Percentiles rank a stretch among this genome's conserved stretches.
Evolutionary conservation across 768 basidiomycete genomes (phyloP).

Genomic region (Mycena vulgaris): DNA sequence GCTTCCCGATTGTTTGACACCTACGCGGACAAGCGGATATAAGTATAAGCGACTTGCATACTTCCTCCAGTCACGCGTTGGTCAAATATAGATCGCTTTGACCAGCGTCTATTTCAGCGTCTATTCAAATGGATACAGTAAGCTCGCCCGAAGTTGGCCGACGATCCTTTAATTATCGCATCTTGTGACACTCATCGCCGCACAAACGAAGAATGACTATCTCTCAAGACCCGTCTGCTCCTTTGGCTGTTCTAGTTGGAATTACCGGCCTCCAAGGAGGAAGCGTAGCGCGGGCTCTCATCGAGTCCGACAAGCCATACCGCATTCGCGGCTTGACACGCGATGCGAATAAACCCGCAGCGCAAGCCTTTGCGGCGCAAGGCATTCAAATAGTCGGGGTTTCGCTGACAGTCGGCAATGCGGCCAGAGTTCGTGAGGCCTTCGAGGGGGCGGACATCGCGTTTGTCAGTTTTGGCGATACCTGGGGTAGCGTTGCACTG

Average conservation of each 20-base stretch:
- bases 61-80: too few relatives aligned
- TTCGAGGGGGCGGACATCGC: conserved; percentile 29
- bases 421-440: conserved; percentile 8
- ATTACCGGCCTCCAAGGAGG: conserved; percentile 30
- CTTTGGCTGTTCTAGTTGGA: conserved; percentile 28
- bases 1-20: too few relatives aligned
- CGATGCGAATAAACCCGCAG: conserved; percentile 22
- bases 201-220: conserved; percentile 19
- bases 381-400: conserved; percentile 28
- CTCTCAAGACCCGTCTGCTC: conserved; percentile 28
- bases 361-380: conserved; percentile 20
- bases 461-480: conserved; percentile 10
- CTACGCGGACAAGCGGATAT: too few relatives aligned
- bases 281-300: conserved; percentile 27
- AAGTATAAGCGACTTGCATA: too few relatives aligned
- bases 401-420: conserved; percentile 26
- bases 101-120: not conserved
- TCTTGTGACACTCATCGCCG: too few relatives aligned
- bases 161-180: not conserved
- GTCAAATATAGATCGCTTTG: too few relatives aligned
- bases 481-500: not conserved
- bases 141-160: not conserved
- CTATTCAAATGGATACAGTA: not conserved
- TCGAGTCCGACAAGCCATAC: conserved; percentile 29
- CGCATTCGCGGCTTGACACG: conserved; percentile 28